Evolutionary conservation across 2,329 filamentous ascomycete genomes (phyloP).

Genomic region (Paecilomyces niveus): DNA sequence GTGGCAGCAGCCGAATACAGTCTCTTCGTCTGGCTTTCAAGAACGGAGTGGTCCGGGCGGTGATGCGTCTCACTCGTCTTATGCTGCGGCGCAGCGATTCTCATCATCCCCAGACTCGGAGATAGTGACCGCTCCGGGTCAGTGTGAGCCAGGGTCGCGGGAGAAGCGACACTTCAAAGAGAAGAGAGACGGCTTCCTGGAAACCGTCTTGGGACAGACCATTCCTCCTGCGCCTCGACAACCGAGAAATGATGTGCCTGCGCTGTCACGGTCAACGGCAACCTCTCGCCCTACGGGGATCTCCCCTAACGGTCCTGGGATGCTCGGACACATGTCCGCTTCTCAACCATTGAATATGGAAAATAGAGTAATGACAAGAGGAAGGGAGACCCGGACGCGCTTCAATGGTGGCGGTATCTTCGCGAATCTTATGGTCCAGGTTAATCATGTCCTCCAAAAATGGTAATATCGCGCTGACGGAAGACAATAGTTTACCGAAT

Average conservation of each 20-base stretch:
- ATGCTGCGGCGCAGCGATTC: constrained; percentile 1
- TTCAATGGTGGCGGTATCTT: constrained; percentile 35
- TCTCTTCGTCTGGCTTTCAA: constrained; percentile 18
- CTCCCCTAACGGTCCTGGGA: constrained; percentile 2
- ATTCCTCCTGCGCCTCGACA: constrained; percentile 3
- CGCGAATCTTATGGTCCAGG: constrained; percentile 33
- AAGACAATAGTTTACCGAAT: constrained; percentile 28
- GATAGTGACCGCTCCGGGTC: constrained; percentile 19
- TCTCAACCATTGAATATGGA: constrained; percentile 25
- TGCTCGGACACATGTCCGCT: constrained; percentile 18
- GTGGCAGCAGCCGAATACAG: constrained; percentile 31
- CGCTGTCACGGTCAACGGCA: neutral
- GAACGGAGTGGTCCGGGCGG: constrained; percentile 7
- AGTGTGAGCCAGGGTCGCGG: constrained; percentile 7
- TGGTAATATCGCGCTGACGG: neutral
- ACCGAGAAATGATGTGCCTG: neutral
- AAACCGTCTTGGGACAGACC: constrained; percentile 19
- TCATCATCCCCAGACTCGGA: constrained; percentile 15
- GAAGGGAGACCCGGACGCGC: constrained; percentile 32
- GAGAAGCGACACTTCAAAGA: constrained; percentile 9
- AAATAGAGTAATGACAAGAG: constrained; percentile 29
- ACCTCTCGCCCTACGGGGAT: neutral
- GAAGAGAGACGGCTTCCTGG: constrained; percentile 23
- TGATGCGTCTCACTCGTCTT: constrained; percentile 3
- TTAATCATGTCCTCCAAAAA: constrained; percentile 11